phyloP scores from a whole-genome alignment of 176 grass and related monocot genomes.

The Rhynchospora tenuis region DNA sequence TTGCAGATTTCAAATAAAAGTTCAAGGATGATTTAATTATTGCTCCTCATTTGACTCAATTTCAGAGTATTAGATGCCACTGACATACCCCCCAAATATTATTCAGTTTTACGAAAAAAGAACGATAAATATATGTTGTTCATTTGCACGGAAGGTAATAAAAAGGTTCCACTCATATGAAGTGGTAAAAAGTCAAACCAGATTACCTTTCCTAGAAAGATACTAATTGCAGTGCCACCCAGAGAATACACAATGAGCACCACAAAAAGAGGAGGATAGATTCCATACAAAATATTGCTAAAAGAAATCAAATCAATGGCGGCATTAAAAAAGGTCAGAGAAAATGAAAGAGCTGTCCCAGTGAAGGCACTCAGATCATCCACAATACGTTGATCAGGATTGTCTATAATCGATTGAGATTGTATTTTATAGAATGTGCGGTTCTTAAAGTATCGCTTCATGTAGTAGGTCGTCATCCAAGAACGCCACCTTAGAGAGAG shows the following conservation, averaged over 20 bases:
- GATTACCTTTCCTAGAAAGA: slow-evolving; percentile 89
- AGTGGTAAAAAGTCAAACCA: slow-evolving; percentile 1
- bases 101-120: background rate
- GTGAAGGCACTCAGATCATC: slow-evolving; percentile 94
- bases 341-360: slow-evolving; percentile 83
- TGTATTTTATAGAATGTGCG: slow-evolving; percentile 91
- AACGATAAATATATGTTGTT: background rate
- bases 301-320: slow-evolving; percentile 93
- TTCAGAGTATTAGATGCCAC: background rate
- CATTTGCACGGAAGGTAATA: background rate
- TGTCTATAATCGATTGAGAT: slow-evolving; percentile 92
- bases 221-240: slow-evolving; percentile 80
- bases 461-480: slow-evolving; percentile 98
- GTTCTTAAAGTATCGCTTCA: slow-evolving; percentile 88
- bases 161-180: background rate
- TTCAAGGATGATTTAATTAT: background rate
- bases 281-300: slow-evolving; percentile 94
- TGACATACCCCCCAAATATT: background rate
- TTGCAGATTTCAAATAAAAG: background rate
- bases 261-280: slow-evolving; percentile 88
- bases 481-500: slow-evolving; percentile 97
- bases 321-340: slow-evolving; percentile 81
- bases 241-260: slow-evolving; percentile 97
- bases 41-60: background rate
- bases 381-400: slow-evolving; percentile 92